Evolutionary conservation across 2,329 filamentous ascomycete species (phyloP).

Genomic region (Fusarium irregulare): DNA sequence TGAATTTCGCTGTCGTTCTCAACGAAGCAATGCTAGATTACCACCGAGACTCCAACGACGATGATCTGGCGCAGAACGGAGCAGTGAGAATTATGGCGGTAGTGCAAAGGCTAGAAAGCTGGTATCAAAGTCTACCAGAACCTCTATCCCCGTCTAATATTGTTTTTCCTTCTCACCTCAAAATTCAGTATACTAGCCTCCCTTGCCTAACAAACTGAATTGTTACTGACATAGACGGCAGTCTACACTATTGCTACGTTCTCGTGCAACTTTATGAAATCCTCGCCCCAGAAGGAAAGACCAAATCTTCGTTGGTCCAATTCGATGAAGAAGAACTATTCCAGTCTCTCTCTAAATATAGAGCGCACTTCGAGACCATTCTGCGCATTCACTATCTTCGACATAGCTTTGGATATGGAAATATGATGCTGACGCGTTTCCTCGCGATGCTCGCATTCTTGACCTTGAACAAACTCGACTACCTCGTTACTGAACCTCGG

Average conservation of each 20-base stretch:
- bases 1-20: not conserved
- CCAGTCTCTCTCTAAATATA: not conserved
- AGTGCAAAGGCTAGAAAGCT: accelerated
- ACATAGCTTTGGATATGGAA: slow-evolving; percentile 16
- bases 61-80: not conserved
- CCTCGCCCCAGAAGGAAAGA: not conserved
- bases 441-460: slow-evolving; percentile 10
- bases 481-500: not conserved
- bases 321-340: not conserved
- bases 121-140: not conserved
- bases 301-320: accelerated
- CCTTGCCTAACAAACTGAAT: not conserved
- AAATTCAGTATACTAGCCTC: slow-evolving; percentile 1
- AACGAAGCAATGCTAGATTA: not conserved
- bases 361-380: slow-evolving; percentile 17
- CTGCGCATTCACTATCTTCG: slow-evolving; percentile 23
- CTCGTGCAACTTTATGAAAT: not conserved
- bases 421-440: slow-evolving; percentile 15
- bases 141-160: not conserved
- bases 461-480: not conserved
- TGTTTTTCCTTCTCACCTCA: slow-evolving; percentile 19
- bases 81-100: not conserved
- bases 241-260: not conserved
- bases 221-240: not conserved
- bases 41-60: not conserved